Evolutionary conservation across 1,284 basidiomycete species (phyloP).

Genomic region (Boletus coffeatus): DNA sequence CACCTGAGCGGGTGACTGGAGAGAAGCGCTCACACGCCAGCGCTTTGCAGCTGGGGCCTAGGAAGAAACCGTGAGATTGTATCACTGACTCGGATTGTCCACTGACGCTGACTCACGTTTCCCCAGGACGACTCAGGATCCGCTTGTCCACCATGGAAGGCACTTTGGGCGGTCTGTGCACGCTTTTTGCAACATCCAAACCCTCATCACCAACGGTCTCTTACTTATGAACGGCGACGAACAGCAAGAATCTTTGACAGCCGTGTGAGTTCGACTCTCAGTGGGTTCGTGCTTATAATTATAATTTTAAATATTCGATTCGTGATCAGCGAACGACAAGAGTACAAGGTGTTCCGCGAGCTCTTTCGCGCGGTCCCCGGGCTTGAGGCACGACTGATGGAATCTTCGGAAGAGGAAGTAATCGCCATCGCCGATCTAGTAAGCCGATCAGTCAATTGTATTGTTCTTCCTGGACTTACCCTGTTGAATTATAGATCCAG

Average conservation of each 20-base stretch:
- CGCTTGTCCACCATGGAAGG: not conserved
- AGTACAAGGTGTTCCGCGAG: not conserved
- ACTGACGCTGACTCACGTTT: not conserved
- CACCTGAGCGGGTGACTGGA: not conserved
- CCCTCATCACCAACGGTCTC: not conserved
- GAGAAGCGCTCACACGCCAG: not conserved
- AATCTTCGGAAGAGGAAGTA: not conserved
- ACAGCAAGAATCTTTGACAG: not conserved
- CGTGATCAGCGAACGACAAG: not conserved
- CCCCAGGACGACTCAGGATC: not conserved
- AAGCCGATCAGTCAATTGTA: not conserved
- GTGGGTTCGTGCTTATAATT: not conserved
- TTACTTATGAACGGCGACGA: not conserved
- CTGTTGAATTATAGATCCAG: not conserved
- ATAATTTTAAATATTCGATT: not conserved
- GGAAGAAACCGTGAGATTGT: not conserved
- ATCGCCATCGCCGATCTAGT: not conserved
- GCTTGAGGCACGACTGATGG: not conserved
- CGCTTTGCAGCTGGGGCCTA: not conserved
- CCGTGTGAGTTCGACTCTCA: not conserved
- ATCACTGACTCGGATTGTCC: not conserved
- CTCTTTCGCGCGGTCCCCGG: not conserved
- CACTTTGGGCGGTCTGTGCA: not conserved
- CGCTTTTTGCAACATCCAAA: not conserved
- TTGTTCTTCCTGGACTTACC: not conserved